Evolutionary conservation across 306 rosid genomes (phyloP), one percentile per base, ranked within the genome.

Genomic region (Hippophae tibetana): DNA sequence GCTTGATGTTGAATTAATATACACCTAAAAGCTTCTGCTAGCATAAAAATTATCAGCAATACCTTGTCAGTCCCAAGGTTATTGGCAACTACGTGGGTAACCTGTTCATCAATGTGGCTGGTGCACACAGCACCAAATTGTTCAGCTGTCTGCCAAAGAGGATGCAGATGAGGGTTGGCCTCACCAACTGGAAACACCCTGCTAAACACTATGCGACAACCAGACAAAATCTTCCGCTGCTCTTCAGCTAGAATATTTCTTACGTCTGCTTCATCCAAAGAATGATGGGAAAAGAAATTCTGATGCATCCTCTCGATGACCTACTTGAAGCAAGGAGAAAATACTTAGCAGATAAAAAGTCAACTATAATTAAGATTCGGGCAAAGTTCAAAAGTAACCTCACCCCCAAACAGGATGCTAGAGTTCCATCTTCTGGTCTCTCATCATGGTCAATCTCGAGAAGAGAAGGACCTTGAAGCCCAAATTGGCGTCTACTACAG

Each of bases 61-160:
- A 93, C 99, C 99, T 93, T 93, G 67, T 93, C 97, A 57, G 99
- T 93, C 71, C 99, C 99, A 26, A 69, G 89, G 49, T 85, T 75
- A 81, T 80, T 75, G 62, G 97, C 99, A 61, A 88, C 99, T 26
- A 93, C 95, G 72, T 93, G 99, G 68, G 99, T 93, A 65, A 93
- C 95, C 85, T 86, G 90, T 2, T 93, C 94, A 63, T 88, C 97
- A 65, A 93, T 71, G 67, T 86, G 82, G 77, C 73, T 88, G 43
- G 84, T 76, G 77, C 99, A 93, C 47, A 79, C 82, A 48, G 99
- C 99, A 62, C 99, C 99, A 64, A 93, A 93, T 72, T 93, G 97
- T 64, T 93, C 95, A 14, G 99, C 99, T 69, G 90, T 84, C 77
- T 88, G 95, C 99, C 99, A 93, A 72, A 88, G 38, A 2, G 93